Percentiles rank a stretch among this genome's conserved stretches.
Conservation (phyloP, 2,329 filamentous ascomycete genomes). For the Sporothrix schenckii region DNA sequence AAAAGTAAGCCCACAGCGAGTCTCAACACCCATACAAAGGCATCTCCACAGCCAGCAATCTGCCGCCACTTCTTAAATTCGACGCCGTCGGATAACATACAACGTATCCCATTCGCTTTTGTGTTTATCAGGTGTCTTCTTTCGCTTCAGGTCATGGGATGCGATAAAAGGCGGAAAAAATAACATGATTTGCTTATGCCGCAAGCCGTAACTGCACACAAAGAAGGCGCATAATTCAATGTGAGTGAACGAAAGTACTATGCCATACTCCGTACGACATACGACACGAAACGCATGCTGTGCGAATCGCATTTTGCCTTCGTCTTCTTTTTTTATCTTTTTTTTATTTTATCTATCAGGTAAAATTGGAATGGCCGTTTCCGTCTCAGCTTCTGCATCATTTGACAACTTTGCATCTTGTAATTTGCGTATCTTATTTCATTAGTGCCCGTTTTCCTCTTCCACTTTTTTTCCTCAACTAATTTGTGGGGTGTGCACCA, state of each 20-base stretch:
- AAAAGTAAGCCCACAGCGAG: neutral
- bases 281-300: neutral
- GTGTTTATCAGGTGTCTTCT: no score
- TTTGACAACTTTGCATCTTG: neutral
- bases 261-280: no score
- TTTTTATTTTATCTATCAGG: neutral
- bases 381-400: neutral
- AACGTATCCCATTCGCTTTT: no score
- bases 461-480: neutral
- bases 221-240: no score
- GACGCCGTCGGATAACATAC: no score
- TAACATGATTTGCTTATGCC: no score
- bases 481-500: neutral
- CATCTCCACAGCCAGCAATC: neutral
- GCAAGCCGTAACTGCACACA: no score
- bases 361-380: conserved; percentile 15
- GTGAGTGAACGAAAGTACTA: no score
- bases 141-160: no score
- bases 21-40: conserved; percentile 2
- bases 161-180: no score
- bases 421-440: neutral
- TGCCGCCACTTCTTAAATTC: conserved; percentile 1
- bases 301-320: neutral
- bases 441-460: neutral
- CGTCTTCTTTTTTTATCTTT: neutral